Conservation (phyloP, 306 rosid genomes). For the Sesbania bispinosa region DNA sequence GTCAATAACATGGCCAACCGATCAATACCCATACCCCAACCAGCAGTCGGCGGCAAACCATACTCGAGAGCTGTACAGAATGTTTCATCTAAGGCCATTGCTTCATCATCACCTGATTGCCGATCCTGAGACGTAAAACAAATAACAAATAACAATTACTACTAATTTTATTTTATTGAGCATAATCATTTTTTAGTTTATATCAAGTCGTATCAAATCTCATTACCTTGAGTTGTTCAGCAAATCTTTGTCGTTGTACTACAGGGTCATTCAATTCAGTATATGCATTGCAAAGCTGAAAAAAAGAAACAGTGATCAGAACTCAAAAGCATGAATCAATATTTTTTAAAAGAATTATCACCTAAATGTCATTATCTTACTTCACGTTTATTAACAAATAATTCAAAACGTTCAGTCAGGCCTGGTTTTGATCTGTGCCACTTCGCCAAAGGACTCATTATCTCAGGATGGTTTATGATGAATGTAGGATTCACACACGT, state of each 20-base stretch:
- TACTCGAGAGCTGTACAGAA: slow-evolving; percentile 89
- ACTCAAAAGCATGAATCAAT: slow-evolving; percentile 5
- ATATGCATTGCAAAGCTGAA: slow-evolving; percentile 83
- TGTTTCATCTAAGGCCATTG: slow-evolving; percentile 88
- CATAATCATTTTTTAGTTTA: neutral
- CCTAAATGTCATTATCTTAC: slow-evolving; percentile 34
- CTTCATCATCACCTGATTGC: slow-evolving; percentile 96
- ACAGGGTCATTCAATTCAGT: slow-evolving; percentile 96
- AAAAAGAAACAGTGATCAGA: slow-evolving; percentile 14
- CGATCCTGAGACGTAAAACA: slow-evolving; percentile 59
- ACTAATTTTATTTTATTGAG: neutral
- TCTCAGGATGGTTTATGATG: slow-evolving; percentile 86
- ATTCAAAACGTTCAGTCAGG: slow-evolving; percentile 87
- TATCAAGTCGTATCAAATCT: neutral
- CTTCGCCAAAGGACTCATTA: slow-evolving; percentile 96
- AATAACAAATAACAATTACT: neutral
- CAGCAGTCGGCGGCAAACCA: slow-evolving; percentile 96
- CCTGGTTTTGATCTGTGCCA: slow-evolving; percentile 86
- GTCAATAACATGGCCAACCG: slow-evolving; percentile 76
- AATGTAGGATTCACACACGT: slow-evolving; percentile 79
- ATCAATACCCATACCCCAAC: slow-evolving; percentile 98
- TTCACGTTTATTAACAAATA: slow-evolving; percentile 83
- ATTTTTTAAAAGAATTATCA: neutral
- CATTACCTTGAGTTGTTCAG: slow-evolving; percentile 88
- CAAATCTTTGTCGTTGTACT: slow-evolving; percentile 85